Percentiles rank a stretch among this genome's conserved stretches.
These are phyloP conservation scores for Coemansia sp. DNA, from an alignment of 192 early-diverging fungal genomes.

Conservation along the genomic window DNA sequence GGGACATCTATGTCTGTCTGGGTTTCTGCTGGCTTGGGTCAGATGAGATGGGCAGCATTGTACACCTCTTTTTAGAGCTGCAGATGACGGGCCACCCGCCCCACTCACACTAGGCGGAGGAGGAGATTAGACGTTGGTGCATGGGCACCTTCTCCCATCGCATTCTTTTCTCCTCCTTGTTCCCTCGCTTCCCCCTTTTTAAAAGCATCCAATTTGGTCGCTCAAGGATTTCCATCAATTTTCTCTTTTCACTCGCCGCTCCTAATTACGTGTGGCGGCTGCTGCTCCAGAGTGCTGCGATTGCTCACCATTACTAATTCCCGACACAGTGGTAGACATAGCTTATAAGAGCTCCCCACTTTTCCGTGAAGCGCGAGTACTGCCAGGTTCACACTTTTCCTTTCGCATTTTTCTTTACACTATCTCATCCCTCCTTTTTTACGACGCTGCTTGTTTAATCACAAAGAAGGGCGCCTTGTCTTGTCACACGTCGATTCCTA, in stretches of 20 bases:
- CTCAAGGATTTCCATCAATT: background rate
- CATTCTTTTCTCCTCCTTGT: background rate
- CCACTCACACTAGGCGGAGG: background rate
- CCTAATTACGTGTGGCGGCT: background rate
- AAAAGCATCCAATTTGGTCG: background rate
- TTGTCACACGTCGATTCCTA: background rate
- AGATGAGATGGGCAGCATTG: background rate
- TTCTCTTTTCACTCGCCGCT: background rate
- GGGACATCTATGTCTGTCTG: background rate
- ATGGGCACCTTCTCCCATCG: background rate
- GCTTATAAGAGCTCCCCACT: background rate
- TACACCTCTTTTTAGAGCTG: background rate
- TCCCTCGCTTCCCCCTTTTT: background rate
- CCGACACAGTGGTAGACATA: background rate
- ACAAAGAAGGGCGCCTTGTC: background rate
- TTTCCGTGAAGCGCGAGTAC: background rate
- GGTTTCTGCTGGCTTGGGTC: background rate
- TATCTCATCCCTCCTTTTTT: background rate
- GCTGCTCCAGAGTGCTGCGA: background rate
- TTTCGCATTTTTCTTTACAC: slow-evolving; percentile 10
- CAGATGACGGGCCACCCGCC: slow-evolving; percentile 5
- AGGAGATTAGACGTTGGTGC: slow-evolving; percentile 2
- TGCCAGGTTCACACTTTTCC: background rate
- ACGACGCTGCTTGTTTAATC: background rate
- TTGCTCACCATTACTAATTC: background rate